phyloP scores from a whole-genome alignment of 2,329 filamentous ascomycete species.

The Aureobasidium sp. region DNA sequence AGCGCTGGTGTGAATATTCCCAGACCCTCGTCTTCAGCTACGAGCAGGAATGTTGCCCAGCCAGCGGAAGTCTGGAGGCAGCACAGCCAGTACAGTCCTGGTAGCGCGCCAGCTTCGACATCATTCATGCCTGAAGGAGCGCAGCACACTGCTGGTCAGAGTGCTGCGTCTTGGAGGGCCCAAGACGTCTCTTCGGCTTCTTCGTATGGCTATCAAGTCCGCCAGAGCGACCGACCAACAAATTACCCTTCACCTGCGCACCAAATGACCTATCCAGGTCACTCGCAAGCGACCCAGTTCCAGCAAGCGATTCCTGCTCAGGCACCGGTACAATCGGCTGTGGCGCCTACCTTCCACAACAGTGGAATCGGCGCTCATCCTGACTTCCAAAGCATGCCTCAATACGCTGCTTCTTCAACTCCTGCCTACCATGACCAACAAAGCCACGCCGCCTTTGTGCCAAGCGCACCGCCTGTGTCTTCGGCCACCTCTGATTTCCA shows the following conservation, averaged over 20 bases:
- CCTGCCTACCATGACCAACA: constrained; percentile 6
- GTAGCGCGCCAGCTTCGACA: neutral
- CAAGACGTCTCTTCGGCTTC: neutral
- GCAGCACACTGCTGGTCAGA: neutral
- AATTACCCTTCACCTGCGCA: neutral
- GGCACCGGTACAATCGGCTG: neutral
- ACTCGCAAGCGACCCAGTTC: constrained; percentile 10
- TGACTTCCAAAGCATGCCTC: constrained; percentile 11
- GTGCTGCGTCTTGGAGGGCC: constrained; percentile 10
- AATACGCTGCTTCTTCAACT: neutral
- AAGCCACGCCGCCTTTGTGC: neutral
- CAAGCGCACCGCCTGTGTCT: neutral
- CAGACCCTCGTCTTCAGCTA: constrained; percentile 12
- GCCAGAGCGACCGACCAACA: constrained; percentile 1
- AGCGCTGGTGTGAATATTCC: constrained; percentile 1
- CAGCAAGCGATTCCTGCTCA: constrained; percentile 7
- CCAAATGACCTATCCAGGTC: constrained; percentile 1
- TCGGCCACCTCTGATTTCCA: neutral
- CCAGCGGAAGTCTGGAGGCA: constrained; percentile 7
- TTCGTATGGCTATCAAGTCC: constrained; percentile 6
- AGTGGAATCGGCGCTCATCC: neutral
- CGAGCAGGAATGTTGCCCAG: constrained; percentile 3
- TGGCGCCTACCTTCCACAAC: constrained; percentile 8
- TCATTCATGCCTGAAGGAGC: constrained; percentile 2
- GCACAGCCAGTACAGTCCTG: constrained; percentile 10